Percentiles rank a stretch among this genome's conserved stretches.
Evolutionary conservation across 2,329 filamentous ascomycete genomes (phyloP).

Genomic region (Fusarium sarcochroum): DNA sequence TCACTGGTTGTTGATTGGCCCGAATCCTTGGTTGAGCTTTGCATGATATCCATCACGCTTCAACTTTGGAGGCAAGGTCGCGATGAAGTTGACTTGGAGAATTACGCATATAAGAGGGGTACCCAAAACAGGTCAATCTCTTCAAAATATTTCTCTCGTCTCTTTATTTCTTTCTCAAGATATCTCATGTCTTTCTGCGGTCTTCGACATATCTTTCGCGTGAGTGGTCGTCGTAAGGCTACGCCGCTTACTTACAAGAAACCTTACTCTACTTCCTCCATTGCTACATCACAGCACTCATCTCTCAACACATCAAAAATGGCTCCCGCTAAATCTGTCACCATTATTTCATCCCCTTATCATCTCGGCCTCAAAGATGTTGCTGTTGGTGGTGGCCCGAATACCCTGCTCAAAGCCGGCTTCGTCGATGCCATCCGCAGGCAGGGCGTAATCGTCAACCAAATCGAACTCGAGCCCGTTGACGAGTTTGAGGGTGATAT

Average conservation of each 20-base stretch:
- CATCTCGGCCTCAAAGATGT: background rate
- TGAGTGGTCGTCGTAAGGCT: background rate
- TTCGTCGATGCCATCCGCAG: conserved; percentile 4
- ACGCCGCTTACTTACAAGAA: background rate
- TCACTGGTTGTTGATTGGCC: background rate
- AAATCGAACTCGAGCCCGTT: background rate
- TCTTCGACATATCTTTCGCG: background rate
- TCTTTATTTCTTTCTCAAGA: background rate
- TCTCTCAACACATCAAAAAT: background rate
- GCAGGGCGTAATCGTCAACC: conserved; percentile 2
- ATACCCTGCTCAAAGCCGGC: conserved; percentile 5
- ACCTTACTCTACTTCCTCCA: background rate
- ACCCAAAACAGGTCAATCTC: background rate
- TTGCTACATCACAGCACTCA: background rate
- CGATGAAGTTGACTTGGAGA: background rate
- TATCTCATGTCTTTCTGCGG: background rate
- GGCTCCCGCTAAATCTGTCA: conserved; percentile 1
- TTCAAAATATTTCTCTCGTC: background rate
- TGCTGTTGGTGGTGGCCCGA: conserved; percentile 7
- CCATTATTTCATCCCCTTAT: background rate
- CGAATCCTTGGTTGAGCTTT: background rate
- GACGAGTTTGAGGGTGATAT: conserved; percentile 16
- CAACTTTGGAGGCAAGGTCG: background rate
- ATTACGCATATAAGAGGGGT: background rate
- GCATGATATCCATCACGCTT: background rate